phyloP scores from a whole-genome alignment of 2,329 filamentous ascomycete species.

The Scedosporium minutisporum region DNA sequence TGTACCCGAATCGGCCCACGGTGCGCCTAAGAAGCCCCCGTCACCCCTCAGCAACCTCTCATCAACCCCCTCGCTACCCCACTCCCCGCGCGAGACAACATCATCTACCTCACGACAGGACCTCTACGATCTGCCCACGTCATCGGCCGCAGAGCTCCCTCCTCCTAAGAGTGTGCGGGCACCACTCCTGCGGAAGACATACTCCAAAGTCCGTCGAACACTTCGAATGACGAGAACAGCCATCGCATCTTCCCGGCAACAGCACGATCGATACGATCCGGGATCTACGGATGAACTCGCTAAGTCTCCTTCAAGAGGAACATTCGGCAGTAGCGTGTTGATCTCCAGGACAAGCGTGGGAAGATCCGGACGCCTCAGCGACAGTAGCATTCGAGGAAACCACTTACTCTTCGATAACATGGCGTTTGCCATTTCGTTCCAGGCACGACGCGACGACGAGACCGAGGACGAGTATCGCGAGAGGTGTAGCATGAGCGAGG shows the following conservation, averaged over 20 bases:
- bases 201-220: slow-evolving; percentile 5
- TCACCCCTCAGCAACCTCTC: slow-evolving; percentile 32
- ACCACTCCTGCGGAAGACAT: slow-evolving; percentile 7
- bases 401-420: slow-evolving; percentile 60
- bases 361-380: neutral
- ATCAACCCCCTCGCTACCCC: slow-evolving; percentile 23
- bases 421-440: slow-evolving; percentile 78
- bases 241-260: slow-evolving; percentile 7
- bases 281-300: slow-evolving; percentile 41
- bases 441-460: slow-evolving; percentile 37
- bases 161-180: slow-evolving; percentile 5
- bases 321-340: slow-evolving; percentile 27
- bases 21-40: slow-evolving; percentile 12
- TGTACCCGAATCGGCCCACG: neutral
- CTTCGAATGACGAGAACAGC: neutral
- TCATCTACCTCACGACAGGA: neutral
- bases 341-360: neutral
- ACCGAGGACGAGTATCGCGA: slow-evolving; percentile 38
- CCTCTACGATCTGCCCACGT: slow-evolving; percentile 1
- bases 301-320: slow-evolving; percentile 25
- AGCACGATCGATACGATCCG: slow-evolving; percentile 21
- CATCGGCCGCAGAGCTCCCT: neutral
- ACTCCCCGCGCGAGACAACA: neutral
- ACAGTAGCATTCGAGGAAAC: neutral
- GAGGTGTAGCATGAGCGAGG: slow-evolving; percentile 28